A percentile compares a stretch with the other conserved stretches of the same genome.
Conservation (phyloP, 768 basidiomycete genomes). For the Boletus vermiculosoides region DNA sequence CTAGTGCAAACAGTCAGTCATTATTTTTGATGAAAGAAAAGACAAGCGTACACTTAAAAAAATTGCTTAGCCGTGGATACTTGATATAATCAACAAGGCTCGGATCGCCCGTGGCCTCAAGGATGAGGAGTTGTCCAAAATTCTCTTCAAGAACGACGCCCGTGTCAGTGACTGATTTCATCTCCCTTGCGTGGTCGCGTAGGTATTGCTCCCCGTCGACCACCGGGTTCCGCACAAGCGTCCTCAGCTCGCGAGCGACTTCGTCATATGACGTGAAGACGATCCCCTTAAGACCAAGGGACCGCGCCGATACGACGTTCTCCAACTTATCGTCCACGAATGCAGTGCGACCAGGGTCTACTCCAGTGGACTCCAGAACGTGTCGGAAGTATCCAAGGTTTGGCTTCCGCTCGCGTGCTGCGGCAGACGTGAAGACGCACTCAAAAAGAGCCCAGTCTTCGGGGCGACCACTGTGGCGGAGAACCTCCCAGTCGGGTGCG, state of each 20-base stretch:
- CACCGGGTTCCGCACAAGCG: slow-evolving; percentile 17
- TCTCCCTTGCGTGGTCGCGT: slow-evolving; percentile 8
- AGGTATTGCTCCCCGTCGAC: slow-evolving; percentile 18
- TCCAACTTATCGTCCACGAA: slow-evolving; percentile 28
- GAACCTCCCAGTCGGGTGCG: slow-evolving; percentile 21
- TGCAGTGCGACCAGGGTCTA: slow-evolving; percentile 20
- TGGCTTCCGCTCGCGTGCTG: slow-evolving; percentile 19
- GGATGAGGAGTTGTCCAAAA: slow-evolving; percentile 22
- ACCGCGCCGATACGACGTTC: slow-evolving; percentile 20
- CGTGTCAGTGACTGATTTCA: slow-evolving; percentile 19
- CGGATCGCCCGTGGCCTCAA: slow-evolving; percentile 16
- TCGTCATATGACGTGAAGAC: slow-evolving; percentile 19
- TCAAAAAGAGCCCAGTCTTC: slow-evolving; percentile 24
- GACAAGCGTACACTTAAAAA: slow-evolving; percentile 15
- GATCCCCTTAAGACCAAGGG: slow-evolving; percentile 21
- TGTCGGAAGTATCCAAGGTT: slow-evolving; percentile 21
- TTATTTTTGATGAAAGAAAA: neutral
- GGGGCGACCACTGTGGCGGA: slow-evolving; percentile 6
- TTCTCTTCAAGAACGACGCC: slow-evolving; percentile 21
- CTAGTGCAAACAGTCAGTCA: slow-evolving; percentile 5
- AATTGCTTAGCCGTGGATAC: slow-evolving; percentile 21
- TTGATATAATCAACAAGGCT: slow-evolving; percentile 20
- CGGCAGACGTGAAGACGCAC: slow-evolving; percentile 20
- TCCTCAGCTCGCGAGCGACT: slow-evolving; percentile 13
- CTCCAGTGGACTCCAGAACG: slow-evolving; percentile 14